Base-by-base conservation (phyloP, 2,329 filamentous ascomycete species). In the Hypoxylon sp. region DNA sequence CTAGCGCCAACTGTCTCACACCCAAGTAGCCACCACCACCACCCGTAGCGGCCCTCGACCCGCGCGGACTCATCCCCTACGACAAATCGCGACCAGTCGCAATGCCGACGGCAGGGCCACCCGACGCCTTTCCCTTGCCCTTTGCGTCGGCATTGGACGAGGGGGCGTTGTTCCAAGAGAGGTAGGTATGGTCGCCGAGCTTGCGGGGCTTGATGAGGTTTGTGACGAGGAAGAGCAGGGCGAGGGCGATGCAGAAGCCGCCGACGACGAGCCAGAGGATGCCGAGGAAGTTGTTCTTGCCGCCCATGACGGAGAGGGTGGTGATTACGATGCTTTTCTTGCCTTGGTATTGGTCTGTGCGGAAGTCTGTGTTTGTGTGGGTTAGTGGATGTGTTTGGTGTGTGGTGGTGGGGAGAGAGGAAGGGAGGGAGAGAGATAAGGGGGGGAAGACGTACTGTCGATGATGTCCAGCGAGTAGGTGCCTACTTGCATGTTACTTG, bases 231-330 rank as follows among this genome's bases (percentile, higher is more conserved):
- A 99, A 99, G 60, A 98, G 79, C 25, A 89, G 89, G 55, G 96
- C 96, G 7, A 99, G 88, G 28, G 98, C 78, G 73, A 99, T 91
- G 82, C 96, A 99, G 65, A 98, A 86, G 51, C 95, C 96, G 62
- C 94, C 95, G 10, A 99, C 93, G 14, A 97, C 93, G 28, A 98
- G 86, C 80, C 98, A 99, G 38, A 94, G 94, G 73, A 99, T 99
- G 50, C 96, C 96, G 56, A 98, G 87, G 85, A 98, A 98, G 25
- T 93, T 91, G 79, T 99, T 99, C 76, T 92, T 93, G 73, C 96
- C 96, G 63, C 96, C 96, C 86, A 99, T 94, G 67, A 97, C 91
- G 14, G 93, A 97, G 23, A 93, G 87, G 0, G 94, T 98, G 46
- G 93, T 94, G 75, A 98, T 90, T 59, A 98, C 85, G 67, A 98